Percentiles rank a stretch among this genome's conserved stretches.
Conservation (phyloP, 139 green algal species). For the Monoraphidium neglectum region DNA sequence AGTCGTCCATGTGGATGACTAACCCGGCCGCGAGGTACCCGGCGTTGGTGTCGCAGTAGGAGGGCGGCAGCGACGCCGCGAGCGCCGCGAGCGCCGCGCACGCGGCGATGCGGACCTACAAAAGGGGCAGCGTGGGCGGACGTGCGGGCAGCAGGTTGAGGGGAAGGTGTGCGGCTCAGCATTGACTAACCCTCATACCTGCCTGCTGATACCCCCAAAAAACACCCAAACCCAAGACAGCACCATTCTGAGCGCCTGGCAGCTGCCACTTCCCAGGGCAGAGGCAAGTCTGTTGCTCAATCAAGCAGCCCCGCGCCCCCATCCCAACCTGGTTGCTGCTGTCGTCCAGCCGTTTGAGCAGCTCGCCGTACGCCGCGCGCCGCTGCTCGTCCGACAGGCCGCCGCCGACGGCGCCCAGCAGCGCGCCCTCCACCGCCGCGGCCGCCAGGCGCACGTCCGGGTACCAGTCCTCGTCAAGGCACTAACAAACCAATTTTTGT, state of each 20-base stretch:
- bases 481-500: conserved; percentile 20
- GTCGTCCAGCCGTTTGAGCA: conserved; percentile 86
- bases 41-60: conserved; percentile 69
- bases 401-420: conserved; percentile 26
- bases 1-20: conserved; percentile 85
- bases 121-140: neutral
- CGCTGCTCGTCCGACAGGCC: conserved; percentile 53
- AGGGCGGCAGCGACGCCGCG: conserved; percentile 25
- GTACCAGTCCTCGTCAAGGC: conserved; percentile 87
- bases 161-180: neutral
- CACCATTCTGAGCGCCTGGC: neutral
- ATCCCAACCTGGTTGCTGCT: conserved; percentile 68
- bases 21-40: conserved; percentile 68
- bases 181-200: neutral
- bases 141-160: neutral
- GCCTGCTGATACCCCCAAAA: neutral
- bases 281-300: conserved; percentile 6
- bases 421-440: conserved; percentile 48
- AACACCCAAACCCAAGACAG: neutral
- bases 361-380: conserved; percentile 70
- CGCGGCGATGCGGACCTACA: conserved; percentile 38
- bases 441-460: conserved; percentile 64
- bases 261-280: neutral
- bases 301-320: conserved; percentile 4
- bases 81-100: conserved; percentile 53